Evolutionary conservation across 805 yeast species (phyloP).

Genomic region (Saturnispora bothae): DNA sequence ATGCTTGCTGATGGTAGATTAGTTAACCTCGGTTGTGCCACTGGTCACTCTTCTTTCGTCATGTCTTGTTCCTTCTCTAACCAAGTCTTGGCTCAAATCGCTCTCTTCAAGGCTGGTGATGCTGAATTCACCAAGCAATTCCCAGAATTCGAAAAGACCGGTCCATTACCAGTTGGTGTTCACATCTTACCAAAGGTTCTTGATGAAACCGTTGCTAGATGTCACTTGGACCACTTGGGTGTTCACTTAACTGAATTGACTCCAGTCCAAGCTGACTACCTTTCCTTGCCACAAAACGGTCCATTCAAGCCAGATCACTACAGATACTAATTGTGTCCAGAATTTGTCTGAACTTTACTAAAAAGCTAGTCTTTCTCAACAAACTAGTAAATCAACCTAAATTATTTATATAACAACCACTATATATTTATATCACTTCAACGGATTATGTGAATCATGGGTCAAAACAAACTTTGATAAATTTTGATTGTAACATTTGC

Average conservation of each 20-base stretch:
- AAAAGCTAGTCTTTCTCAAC: slow-evolving; percentile 5
- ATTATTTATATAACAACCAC: too few species aligned
- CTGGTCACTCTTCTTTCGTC: slow-evolving; percentile 98
- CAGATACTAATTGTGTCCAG: slow-evolving; percentile 61
- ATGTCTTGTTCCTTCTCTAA: slow-evolving; percentile 99
- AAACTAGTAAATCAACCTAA: too few species aligned
- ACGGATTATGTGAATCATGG: too few species aligned
- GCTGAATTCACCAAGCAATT: slow-evolving; percentile 63
- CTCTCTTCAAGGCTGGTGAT: slow-evolving; percentile 85
- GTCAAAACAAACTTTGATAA: too few species aligned
- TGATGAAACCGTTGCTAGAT: slow-evolving; percentile 97
- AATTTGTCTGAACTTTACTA: background rate
- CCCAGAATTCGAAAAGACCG: slow-evolving; percentile 88
- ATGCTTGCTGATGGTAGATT: slow-evolving; percentile 98
- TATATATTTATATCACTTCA: too few species aligned
- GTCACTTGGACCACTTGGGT: slow-evolving; percentile 91
- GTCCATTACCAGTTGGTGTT: slow-evolving; percentile 85
- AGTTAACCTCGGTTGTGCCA: slow-evolving; percentile 98
- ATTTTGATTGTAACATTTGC: too few species aligned
- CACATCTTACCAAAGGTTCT: slow-evolving; percentile 95
- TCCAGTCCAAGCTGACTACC: slow-evolving; percentile 81
- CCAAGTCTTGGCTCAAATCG: slow-evolving; percentile 98
- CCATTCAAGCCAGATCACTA: slow-evolving; percentile 97
- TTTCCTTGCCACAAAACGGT: slow-evolving; percentile 85
- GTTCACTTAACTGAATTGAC: slow-evolving; percentile 74